Base-by-base conservation (phyloP, 352 stramenopile species). In the Phytophthora nicotianae region DNA sequence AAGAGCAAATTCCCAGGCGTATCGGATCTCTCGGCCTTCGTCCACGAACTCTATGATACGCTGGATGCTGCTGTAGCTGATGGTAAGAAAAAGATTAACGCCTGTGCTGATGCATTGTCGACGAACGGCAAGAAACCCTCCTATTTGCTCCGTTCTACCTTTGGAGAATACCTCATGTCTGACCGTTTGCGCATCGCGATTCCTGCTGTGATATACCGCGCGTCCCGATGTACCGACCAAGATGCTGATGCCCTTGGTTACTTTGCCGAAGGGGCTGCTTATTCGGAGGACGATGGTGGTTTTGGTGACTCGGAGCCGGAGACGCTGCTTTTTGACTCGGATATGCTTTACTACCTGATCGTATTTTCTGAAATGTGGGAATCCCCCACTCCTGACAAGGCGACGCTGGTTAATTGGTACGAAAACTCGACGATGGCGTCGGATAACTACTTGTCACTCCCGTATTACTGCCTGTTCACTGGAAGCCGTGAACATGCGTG, bases 331-430 rank as follows among this genome's bases (percentile, higher is more conserved):
- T 90, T 74, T 57, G 72, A 81, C 50, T 90, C 81, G 27, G 78
- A 89, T 50, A 86, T 89, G 78, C 70, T 91, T 19, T 91, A 91
- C 59, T 83, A 89, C 29, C 51, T 91, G n/a, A 82, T 91, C 50
- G 82, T 91, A 38, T 91, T 90, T 56, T 90, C 80, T 1, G 82
- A 91, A 48, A 88, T 90, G 79, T 89, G 81, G 83, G 74, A 86
- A 54, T 62, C 58, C 24, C 81, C 81, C 24, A 84, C 75, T 14
- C 83, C 81, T 0, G 58, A 80, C 51, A 83, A 85, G 43, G 69
- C 56, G 16, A 84, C 79, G 43, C 62, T 91, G 16, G 42, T 89
- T 14, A 40, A 60, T 5, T 88, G 72, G 75, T 91, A 88, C 58
- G 81, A 89, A 50, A 65, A 77, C 53, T 66, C 73, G 0, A 69